Base-by-base conservation (phyloP, 768 basidiomycete species). In the Amyloporia xantha region DNA sequence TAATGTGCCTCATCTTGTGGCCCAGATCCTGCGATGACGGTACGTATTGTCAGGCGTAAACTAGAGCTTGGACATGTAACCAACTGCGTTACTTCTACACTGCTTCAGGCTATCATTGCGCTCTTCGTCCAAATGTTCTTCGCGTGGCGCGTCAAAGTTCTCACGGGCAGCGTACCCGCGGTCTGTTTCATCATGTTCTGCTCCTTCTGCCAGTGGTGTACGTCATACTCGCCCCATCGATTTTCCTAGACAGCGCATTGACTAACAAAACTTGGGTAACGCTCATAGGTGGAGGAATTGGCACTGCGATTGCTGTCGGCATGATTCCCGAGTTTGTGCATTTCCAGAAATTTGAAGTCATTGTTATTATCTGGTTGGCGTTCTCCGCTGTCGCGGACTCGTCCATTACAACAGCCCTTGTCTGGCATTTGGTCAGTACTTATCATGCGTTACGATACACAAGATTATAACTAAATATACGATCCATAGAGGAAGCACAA, bases 1-100 rank as follows among this genome's bases (percentile, higher is more conserved):
- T n/a, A n/a, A n/a, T n/a, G n/a, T n/a, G n/a, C n/a, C n/a, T n/a
- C n/a, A n/a, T 10, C n/a, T n/a, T n/a, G 10, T n/a, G 10, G n/a
- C n/a, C n/a, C 50, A 75, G 77, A 74, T 55, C 75, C 76, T 4
- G 62, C 69, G 0, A 57, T 71, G 54, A 77, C 75, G 11, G 74
- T 75, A 17, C 52, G 65, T 53, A 4, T 17, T 30, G 1, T 12
- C n/a, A 13, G 20, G 4, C 3, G n/a, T 17, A 17, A 13, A 7
- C 0, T 40, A 40, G 11, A 40, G n/a, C n/a, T n/a, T n/a, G n/a
- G n/a, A n/a, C n/a, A 9, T 35, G n/a, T n/a, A n/a, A n/a, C n/a
- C n/a, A n/a, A n/a, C n/a, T n/a, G n/a, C n/a, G n/a, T n/a, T n/a
- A n/a, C n/a, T n/a, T n/a, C n/a, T 11, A 13, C 26, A 2, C 0